Conservation (phyloP, 116 monocot species). For the Iris pallida region DNA sequence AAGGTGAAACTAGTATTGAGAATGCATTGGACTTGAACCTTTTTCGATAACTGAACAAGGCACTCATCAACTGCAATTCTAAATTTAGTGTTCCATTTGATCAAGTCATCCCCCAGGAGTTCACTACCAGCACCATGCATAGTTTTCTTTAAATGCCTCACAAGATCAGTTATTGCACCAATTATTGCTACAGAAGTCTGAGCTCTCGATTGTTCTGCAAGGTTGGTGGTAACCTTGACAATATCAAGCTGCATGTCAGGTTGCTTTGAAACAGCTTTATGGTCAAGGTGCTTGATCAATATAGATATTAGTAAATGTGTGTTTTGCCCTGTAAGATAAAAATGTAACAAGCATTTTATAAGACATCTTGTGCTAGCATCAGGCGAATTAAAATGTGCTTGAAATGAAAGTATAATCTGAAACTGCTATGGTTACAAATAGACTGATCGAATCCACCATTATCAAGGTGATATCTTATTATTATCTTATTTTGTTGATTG, state of each 20-base stretch:
- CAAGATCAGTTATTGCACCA: constrained; percentile 66
- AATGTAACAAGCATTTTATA: neutral
- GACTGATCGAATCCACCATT: neutral
- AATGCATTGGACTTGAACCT: constrained; percentile 32
- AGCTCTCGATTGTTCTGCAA: constrained; percentile 52
- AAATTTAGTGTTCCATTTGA: constrained; percentile 50
- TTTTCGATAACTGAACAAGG: constrained; percentile 70
- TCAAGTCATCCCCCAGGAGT: constrained; percentile 28
- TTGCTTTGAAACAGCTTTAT: constrained; percentile 64
- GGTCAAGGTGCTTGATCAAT: constrained; percentile 89
- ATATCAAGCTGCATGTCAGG: constrained; percentile 68
- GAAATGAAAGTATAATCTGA: neutral
- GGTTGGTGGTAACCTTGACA: constrained; percentile 53
- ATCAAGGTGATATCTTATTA: neutral
- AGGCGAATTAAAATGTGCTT: neutral
- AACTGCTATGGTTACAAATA: neutral
- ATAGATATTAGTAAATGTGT: constrained; percentile 63
- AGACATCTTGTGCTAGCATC: neutral
- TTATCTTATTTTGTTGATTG: neutral
- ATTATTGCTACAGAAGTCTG: constrained; percentile 60
- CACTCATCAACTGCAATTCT: constrained; percentile 63
- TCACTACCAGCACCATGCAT: constrained; percentile 36
- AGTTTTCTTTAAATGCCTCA: constrained; percentile 67
- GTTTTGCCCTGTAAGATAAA: constrained; percentile 64
- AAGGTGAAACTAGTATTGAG: neutral